Evolutionary conservation across 495 filamentous ascomycete genomes (phyloP), one percentile per base, ranked within the genome.

Genomic region (Amphirosellinia nigrospora): DNA sequence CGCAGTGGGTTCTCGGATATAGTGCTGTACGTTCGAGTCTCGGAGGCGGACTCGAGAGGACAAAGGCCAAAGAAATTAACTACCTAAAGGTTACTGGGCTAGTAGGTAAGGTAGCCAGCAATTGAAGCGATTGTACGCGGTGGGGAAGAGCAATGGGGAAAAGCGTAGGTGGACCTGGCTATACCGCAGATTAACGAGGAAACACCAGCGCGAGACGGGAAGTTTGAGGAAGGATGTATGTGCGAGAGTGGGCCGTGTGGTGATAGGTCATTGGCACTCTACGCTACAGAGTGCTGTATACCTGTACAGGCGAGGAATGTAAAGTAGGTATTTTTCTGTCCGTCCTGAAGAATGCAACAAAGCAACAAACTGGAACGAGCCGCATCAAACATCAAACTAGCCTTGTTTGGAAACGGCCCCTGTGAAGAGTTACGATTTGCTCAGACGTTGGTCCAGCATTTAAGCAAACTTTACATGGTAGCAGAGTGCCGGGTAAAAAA

Each of bases 101-200:
- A 60, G 59, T 16, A 59, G n/a, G n/a, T n/a, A n/a, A n/a, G n/a
- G n/a, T n/a, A 58, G 43, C 50, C 34, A 58, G 60, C 66, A 63
- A 62, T 69, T 46, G 66, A 52, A 69, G 46, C 62, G 59, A 68
- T 68, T 50, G 55, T 32, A 68, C 30, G 66, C 53, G 38, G 66
- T 43, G 36, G 66, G 38, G 65, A 43, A 59, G 50, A 23, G 21
- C 36, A 52, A 30, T 36, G 30, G 36, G 50, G 62, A 36, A 36
- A 23, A 16, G 9, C 21, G 13, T 23, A 30, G 34, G 45, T 38
- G 46, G 46, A 38, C 34, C 38, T 28, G 32, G 52, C 32, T 53
- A 53, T 66, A 36, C 34, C 34, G 34, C 7, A 55, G 46, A 28
- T 55, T 15, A 34, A 39, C 30, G 32, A 34, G 11, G 43, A 48